Evolutionary conservation across 1,284 basidiomycete genomes (phyloP).

Genomic region (Pseudozyma sp.): DNA sequence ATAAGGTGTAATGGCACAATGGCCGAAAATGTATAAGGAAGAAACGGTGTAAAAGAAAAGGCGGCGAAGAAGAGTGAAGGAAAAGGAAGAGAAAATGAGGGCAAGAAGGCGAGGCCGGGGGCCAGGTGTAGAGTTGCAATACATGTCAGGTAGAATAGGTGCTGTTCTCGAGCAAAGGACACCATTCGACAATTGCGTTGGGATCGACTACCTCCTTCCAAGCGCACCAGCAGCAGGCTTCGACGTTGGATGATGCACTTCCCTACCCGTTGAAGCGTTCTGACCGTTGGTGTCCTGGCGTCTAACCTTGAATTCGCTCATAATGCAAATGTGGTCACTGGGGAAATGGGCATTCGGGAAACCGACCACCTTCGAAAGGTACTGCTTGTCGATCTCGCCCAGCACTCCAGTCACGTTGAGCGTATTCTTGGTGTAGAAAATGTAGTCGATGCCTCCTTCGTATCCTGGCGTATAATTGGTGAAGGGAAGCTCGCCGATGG

Average conservation of each 20-base stretch:
- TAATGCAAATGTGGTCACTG: slow-evolving; percentile 67
- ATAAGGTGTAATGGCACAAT: not conserved
- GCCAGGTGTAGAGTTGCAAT: slow-evolving; percentile 2
- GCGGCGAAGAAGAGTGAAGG: not conserved
- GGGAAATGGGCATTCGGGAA: slow-evolving; percentile 98
- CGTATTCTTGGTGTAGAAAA: slow-evolving; percentile 87
- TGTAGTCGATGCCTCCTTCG: slow-evolving; percentile 82
- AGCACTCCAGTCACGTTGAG: slow-evolving; percentile 86
- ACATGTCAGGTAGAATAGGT: slow-evolving; percentile 5
- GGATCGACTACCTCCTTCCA: slow-evolving; percentile 13
- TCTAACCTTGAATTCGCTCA: slow-evolving; percentile 66
- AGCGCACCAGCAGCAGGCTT: slow-evolving; percentile 1
- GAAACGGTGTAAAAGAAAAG: not conserved
- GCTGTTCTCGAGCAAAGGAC: not conserved
- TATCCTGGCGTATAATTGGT: slow-evolving; percentile 87
- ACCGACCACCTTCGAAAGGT: slow-evolving; percentile 90
- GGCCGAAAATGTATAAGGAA: slow-evolving; percentile 5
- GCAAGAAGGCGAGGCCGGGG: not conserved
- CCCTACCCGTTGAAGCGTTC: slow-evolving; percentile 7
- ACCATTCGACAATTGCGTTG: not conserved
- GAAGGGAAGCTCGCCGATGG: slow-evolving; percentile 74
- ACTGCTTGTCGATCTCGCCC: slow-evolving; percentile 86
- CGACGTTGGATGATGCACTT: slow-evolving; percentile 28
- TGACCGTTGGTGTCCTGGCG: slow-evolving; percentile 17
- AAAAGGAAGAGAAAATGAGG: not conserved